Evolutionary conservation across 2,329 filamentous ascomycete species (phyloP), one percentile per base, ranked within the genome.

Genomic region (Verticillium isaacii): DNA sequence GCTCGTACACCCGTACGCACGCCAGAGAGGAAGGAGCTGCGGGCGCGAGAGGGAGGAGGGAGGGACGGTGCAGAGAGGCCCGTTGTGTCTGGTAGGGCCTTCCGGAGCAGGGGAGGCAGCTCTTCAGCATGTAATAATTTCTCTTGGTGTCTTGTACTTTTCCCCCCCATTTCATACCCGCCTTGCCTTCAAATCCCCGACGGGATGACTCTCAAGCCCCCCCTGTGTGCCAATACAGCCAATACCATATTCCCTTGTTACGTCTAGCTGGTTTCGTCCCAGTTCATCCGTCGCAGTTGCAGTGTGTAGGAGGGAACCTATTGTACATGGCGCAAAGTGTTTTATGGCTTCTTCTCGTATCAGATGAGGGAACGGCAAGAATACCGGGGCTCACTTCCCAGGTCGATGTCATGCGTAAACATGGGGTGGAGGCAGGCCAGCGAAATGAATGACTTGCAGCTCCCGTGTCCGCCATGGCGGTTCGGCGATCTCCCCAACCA

Each of bases 81-180:
- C 23, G n/a, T 25, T 50, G 45, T 50, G 45, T 50, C 25, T 45
- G 67, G 66, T 61, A 65, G 66, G 69, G 68, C 68, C 72, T 68
- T 67, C 66, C 66, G 65, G 65, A 60, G 60, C 61, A 62, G 63
- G 66, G 63, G 62, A 65, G 65, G 67, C 66, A 67, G 69, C 73
- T 75, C 71, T 75, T 78, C 71, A 76, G 74, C 74, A 79, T 81
- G 78, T 81, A 81, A 78, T 81, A 80, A 75, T 76, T 58, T 74
- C 74, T 76, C 70, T 72, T 73, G 73, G 73, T 73, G 73, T 73
- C 71, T 69, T 73, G 72, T 74, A 75, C 67, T 72, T 70, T 73
- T 69, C 64, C 64, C 56, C 67, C 64, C 67, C 65, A 66, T 66
- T 67, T 67, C 56, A 65, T 66, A 58, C 61, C 62, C 29, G 25